Conservation (phyloP, 2,329 filamentous ascomycete genomes). For the Beauveria sp. region DNA sequence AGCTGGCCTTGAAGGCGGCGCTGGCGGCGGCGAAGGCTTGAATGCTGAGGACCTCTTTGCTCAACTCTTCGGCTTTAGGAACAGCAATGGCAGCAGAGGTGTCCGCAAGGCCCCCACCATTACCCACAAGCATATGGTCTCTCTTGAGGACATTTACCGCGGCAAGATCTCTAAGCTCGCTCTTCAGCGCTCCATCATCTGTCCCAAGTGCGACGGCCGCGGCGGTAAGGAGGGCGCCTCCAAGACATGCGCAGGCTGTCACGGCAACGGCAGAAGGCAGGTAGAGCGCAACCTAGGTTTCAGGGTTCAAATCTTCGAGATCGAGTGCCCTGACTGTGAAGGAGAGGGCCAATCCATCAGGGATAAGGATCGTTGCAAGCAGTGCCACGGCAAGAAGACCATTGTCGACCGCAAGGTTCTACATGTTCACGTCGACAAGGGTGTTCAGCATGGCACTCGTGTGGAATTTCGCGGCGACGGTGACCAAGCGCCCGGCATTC, state of each 20-base stretch:
- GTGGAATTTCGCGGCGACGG: slow-evolving; percentile 96
- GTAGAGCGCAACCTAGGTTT: slow-evolving; percentile 99
- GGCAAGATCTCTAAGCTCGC: slow-evolving; percentile 97
- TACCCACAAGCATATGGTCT: slow-evolving; percentile 97
- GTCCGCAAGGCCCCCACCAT: slow-evolving; percentile 88
- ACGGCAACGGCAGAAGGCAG: slow-evolving; percentile 96
- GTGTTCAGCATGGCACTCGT: slow-evolving; percentile 89
- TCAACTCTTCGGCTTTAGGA: slow-evolving; percentile 65
- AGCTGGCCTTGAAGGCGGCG: slow-evolving; percentile 87
- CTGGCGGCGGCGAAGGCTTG: slow-evolving; percentile 71
- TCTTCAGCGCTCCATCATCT: slow-evolving; percentile 95
- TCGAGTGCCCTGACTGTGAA: slow-evolving; percentile 95
- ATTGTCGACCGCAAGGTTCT: slow-evolving; percentile 95
- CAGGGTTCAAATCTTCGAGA: slow-evolving; percentile 99
- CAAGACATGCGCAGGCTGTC: slow-evolving; percentile 82
- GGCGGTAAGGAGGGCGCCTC: slow-evolving; percentile 95
- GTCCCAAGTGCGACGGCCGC: slow-evolving; percentile 84
- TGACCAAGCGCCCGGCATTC: slow-evolving; percentile 87
- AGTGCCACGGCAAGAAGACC: slow-evolving; percentile 95
- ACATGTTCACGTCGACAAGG: slow-evolving; percentile 93
- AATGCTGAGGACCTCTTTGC: slow-evolving; percentile 93
- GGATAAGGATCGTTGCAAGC: slow-evolving; percentile 96
- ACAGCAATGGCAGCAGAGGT: slow-evolving; percentile 56
- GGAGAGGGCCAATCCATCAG: slow-evolving; percentile 93
- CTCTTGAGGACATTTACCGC: slow-evolving; percentile 94